Evolutionary conservation across 345 rosid species (phyloP).

Genomic region (Hibiscus mutabilis): DNA sequence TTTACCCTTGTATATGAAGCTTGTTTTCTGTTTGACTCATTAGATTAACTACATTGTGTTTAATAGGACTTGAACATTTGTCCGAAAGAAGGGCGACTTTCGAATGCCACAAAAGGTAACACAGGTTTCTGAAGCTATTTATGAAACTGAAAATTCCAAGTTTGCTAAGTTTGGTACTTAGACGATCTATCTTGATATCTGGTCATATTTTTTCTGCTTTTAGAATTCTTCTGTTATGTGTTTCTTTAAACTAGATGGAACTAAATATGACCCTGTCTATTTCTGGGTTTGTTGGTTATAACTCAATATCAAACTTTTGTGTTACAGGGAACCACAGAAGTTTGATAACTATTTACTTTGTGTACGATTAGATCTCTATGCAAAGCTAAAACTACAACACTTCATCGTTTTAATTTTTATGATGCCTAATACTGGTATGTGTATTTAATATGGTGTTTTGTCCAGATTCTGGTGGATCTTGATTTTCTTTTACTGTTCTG

Average conservation of each 20-base stretch:
- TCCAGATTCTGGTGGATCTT: not conserved
- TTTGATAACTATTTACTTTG: conserved; percentile 83
- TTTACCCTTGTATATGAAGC: too few relatives aligned
- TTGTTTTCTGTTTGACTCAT: too few relatives aligned
- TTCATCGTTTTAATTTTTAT: not conserved
- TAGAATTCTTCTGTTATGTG: not conserved
- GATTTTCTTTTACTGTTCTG: not conserved
- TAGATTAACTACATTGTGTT: too few relatives aligned
- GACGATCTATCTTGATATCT: not conserved
- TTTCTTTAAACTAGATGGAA: conserved; percentile 4
- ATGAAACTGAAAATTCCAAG: not conserved
- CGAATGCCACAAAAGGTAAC: too few relatives aligned
- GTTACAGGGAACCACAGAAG: conserved; percentile 80
- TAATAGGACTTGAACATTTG: too few relatives aligned
- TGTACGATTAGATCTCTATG: conserved; percentile 65
- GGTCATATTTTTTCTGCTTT: not conserved
- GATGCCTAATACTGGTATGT: not conserved
- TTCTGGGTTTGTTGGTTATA: not conserved
- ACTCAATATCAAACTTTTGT: conserved; percentile 1
- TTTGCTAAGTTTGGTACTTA: not conserved
- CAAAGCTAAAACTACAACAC: conserved; percentile 44
- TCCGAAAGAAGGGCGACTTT: too few relatives aligned
- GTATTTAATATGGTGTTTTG: not conserved
- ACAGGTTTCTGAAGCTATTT: not conserved
- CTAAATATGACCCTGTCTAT: not conserved